Conservation (phyloP, 306 rosid genomes). For the Mimosa bimucronata region DNA sequence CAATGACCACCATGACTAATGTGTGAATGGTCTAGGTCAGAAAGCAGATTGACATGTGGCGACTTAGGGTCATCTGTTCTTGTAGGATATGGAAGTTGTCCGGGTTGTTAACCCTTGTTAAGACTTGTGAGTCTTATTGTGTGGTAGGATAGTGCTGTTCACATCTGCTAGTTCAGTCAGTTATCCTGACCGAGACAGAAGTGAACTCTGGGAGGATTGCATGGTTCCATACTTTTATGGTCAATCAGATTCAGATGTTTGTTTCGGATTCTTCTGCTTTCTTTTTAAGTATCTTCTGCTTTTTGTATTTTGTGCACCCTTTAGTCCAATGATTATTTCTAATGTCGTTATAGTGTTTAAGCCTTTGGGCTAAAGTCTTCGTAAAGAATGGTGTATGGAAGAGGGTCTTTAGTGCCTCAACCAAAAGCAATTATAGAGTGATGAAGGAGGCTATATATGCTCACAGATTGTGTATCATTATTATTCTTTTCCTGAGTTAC, state of each 20-base stretch:
- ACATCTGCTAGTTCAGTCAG: background rate
- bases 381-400: slow-evolving; percentile 11
- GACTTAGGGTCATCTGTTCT: slow-evolving; percentile 7
- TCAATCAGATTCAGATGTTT: slow-evolving; percentile 5
- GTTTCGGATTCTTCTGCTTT: slow-evolving; percentile 18
- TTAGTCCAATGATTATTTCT: slow-evolving; percentile 11
- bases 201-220: slow-evolving; percentile 1
- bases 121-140: background rate
- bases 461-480: background rate
- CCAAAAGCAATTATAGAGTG: slow-evolving; percentile 11
- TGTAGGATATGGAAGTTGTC: slow-evolving; percentile 4
- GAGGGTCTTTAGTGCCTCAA: background rate
- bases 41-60: slow-evolving; percentile 19
- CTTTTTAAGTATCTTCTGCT: slow-evolving; percentile 25
- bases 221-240: background rate
- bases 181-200: background rate
- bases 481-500: slow-evolving; percentile 35
- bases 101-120: slow-evolving; percentile 1
- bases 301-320: slow-evolving; percentile 17
- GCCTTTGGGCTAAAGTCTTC: background rate
- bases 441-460: background rate
- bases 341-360: slow-evolving; percentile 4
- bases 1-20: background rate
- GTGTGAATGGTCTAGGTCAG: slow-evolving; percentile 17
- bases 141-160: too few relatives aligned